Evolutionary conservation across 257 asterid species (phyloP).

Genomic region (Ligustrum vulgare): DNA sequence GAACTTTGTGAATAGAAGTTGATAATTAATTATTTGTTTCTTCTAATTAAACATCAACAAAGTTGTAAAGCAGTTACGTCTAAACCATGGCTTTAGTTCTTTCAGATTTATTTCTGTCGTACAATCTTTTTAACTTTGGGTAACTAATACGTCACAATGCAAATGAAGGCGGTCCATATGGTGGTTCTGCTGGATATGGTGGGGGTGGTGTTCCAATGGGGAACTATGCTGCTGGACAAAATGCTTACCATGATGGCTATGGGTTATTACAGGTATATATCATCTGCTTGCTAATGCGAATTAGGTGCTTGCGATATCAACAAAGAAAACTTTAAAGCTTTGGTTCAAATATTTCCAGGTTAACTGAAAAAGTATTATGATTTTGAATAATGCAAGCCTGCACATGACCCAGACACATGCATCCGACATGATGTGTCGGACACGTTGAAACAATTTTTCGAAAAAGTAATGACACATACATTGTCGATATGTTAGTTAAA

Average conservation of each 20-base stretch:
- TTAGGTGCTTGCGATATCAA: conserved; percentile 3
- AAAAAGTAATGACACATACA: too few relatives aligned
- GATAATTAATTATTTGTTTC: not conserved
- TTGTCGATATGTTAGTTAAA: too few relatives aligned
- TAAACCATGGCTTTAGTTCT: not conserved
- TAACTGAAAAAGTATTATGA: not conserved
- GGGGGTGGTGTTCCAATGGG: conserved; percentile 45
- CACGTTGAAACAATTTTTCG: too few relatives aligned
- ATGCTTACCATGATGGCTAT: conserved; percentile 41
- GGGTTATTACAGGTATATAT: conserved; percentile 63
- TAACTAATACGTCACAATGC: conserved; percentile 20
- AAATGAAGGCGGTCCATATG: conserved; percentile 56
- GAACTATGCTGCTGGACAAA: conserved; percentile 56
- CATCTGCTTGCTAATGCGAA: conserved; percentile 10
- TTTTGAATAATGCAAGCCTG: not conserved
- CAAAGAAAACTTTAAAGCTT: not conserved
- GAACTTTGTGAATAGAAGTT: not conserved
- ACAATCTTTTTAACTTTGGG: not conserved
- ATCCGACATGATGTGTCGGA: too few relatives aligned
- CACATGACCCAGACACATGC: not conserved
- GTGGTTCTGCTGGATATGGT: conserved; percentile 56
- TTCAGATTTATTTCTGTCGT: not conserved
- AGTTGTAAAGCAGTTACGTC: not conserved
- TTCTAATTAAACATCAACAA: not conserved
- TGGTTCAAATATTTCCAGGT: not conserved